A percentile compares a stretch with the other conserved stretches of the same genome.
Evolutionary conservation across 2,329 filamentous ascomycete species (phyloP).

Genomic region (Penicillium paneum): DNA sequence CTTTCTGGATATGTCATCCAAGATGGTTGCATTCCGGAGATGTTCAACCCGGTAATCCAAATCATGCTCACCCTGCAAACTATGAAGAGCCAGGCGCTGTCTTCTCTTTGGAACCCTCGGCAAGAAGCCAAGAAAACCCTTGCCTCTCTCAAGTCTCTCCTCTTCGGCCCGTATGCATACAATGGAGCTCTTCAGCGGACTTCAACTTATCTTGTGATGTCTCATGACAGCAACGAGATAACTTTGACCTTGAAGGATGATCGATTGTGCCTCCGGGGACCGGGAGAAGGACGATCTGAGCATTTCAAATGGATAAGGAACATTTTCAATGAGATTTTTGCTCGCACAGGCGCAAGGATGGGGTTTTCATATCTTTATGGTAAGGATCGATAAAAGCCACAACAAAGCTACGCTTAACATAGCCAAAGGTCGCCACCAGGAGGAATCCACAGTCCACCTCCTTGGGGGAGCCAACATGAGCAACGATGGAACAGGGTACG

Average conservation of each 20-base stretch:
- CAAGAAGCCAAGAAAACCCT: neutral
- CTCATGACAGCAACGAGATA: conserved; percentile 63
- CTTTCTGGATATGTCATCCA: conserved; percentile 17
- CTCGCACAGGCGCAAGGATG: conserved; percentile 4
- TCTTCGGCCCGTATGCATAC: conserved; percentile 58
- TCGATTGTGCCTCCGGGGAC: conserved; percentile 28
- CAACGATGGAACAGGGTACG: conserved; percentile 53
- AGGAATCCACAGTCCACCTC: conserved; percentile 57
- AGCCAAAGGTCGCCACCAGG: conserved; percentile 7
- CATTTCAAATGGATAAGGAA: conserved; percentile 16
- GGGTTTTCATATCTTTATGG: conserved; percentile 3
- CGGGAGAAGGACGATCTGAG: conserved; percentile 11
- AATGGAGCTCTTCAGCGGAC: conserved; percentile 59
- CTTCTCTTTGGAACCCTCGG: neutral
- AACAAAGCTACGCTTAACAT: neutral
- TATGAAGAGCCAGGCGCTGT: neutral
- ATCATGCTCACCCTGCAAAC: conserved; percentile 9
- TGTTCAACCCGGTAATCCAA: conserved; percentile 13
- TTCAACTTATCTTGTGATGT: conserved; percentile 65
- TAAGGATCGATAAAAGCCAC: neutral
- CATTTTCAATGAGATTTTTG: conserved; percentile 35
- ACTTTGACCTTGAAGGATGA: conserved; percentile 58
- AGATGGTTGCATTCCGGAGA: conserved; percentile 17
- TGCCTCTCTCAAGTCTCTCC: conserved; percentile 44
- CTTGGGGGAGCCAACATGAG: conserved; percentile 65